phyloP scores from a whole-genome alignment of 139 green algal genomes.

The Dunaliella primolecta region DNA sequence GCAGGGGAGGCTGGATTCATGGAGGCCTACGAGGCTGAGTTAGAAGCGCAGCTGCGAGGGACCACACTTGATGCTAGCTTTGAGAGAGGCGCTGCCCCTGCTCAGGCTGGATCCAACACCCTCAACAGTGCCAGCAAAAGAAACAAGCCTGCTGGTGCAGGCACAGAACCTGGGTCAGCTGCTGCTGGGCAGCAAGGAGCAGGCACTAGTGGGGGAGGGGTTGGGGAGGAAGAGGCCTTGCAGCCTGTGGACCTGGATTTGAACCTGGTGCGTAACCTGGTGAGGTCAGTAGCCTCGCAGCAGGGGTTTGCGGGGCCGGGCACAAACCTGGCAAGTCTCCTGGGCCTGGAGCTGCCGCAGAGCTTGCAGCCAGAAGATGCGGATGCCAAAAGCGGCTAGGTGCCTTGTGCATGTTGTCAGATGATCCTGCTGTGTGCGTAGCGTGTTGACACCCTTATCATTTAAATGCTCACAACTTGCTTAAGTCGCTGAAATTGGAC shows the following conservation, averaged over 20 bases:
- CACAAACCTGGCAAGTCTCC: conserved; percentile 33
- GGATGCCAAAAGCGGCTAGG: no score
- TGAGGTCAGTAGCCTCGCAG: conserved; percentile 28
- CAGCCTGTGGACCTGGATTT: conserved; percentile 43
- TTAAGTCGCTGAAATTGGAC: no score
- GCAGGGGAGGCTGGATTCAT: conserved; percentile 10
- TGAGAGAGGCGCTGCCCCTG: neutral
- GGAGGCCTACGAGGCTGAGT: neutral
- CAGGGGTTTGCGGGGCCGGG: conserved; percentile 32
- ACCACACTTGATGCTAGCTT: conserved; percentile 13
- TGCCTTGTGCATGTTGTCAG: no score
- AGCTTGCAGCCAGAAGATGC: neutral
- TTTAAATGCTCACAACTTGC: no score
- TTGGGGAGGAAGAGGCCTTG: neutral
- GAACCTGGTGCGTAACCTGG: conserved; percentile 40
- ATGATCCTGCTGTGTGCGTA: no score
- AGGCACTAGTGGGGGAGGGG: neutral
- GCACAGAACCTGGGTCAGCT: no score
- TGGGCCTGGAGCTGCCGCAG: conserved; percentile 26
- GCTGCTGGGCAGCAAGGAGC: no score
- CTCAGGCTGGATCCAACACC: neutral
- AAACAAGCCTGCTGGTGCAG: no score
- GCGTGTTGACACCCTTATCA: no score
- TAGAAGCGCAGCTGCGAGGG: conserved; percentile 19
- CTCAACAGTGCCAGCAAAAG: no score